phyloP scores from a whole-genome alignment of 2,329 filamentous ascomycete species.

The Beauveria asiatica region DNA sequence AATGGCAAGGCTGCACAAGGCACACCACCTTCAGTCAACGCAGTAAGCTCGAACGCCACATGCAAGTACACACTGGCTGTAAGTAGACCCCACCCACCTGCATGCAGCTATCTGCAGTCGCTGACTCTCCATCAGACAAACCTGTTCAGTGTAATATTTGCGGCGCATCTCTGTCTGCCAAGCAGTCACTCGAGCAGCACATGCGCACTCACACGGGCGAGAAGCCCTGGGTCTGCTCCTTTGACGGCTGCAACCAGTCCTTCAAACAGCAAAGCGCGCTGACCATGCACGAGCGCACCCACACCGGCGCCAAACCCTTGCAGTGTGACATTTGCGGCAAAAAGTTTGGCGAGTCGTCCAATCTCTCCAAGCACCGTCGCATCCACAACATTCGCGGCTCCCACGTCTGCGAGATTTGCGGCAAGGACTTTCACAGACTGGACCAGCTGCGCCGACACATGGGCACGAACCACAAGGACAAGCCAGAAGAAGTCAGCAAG shows the following conservation, averaged over 20 bases:
- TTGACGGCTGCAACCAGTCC: constrained; percentile 41
- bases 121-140: constrained; percentile 38
- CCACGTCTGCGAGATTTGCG: constrained; percentile 44
- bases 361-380: constrained; percentile 56
- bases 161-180: constrained; percentile 51
- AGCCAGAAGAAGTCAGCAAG: constrained; percentile 16
- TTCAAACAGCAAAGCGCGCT: constrained; percentile 62
- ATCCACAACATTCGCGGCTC: constrained; percentile 48
- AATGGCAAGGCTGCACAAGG: constrained; percentile 48
- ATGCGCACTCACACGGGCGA: constrained; percentile 57
- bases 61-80: constrained; percentile 59
- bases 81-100: constrained; percentile 24
- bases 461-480: constrained; percentile 25
- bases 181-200: constrained; percentile 60
- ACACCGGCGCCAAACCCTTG: constrained; percentile 57
- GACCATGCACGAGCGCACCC: constrained; percentile 59
- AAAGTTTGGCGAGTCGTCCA: constrained; percentile 56
- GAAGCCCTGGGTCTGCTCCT: constrained; percentile 51
- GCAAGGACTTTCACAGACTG: constrained; percentile 48
- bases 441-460: constrained; percentile 53
- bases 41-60: constrained; percentile 56
- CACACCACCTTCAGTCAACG: constrained; percentile 47
- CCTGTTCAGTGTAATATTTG: constrained; percentile 50
- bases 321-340: constrained; percentile 50
- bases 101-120: background rate